phyloP scores from a whole-genome alignment of 192 early-diverging fungal species.

The Powellomyces hirtus region DNA sequence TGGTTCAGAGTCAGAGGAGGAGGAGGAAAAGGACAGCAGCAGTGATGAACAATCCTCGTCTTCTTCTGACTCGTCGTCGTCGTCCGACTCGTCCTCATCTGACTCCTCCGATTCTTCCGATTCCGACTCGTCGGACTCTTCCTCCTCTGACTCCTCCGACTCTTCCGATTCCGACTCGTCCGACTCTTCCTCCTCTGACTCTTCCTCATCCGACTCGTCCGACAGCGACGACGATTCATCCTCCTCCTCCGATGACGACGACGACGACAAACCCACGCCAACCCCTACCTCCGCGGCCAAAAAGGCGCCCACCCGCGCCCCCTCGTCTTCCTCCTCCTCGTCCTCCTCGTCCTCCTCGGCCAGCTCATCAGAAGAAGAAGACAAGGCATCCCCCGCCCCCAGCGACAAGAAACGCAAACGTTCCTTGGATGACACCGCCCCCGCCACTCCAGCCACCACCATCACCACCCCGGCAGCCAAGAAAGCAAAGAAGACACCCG shows the following conservation, averaged over 20 bases:
- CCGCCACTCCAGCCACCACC: neutral
- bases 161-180: conserved; percentile 20
- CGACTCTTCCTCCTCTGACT: conserved; percentile 6
- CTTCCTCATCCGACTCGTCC: conserved; percentile 10
- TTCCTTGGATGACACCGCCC: conserved; percentile 23
- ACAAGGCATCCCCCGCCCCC: conserved; percentile 18
- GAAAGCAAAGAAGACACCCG: conserved; percentile 11
- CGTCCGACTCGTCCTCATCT: conserved; percentile 15
- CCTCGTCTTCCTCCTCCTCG: conserved; percentile 9
- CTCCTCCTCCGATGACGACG: too few species aligned
- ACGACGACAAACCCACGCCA: conserved; percentile 24
- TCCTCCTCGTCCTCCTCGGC: neutral
- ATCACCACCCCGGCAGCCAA: conserved; percentile 4
- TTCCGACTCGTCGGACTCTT: conserved; percentile 12
- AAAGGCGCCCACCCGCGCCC: neutral
- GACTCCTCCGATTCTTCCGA: conserved; percentile 14
- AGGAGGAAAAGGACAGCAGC: neutral
- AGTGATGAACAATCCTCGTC: neutral
- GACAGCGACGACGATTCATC: conserved; percentile 26
- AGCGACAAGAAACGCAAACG: conserved; percentile 43
- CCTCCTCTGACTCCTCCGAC: conserved; percentile 14
- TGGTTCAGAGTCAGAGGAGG: conserved; percentile 2
- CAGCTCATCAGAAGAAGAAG: conserved; percentile 9
- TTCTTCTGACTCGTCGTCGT: neutral
- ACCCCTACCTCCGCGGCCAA: conserved; percentile 10